Evolutionary conservation across 192 early-diverging fungal genomes (phyloP).

Genomic region (Allomyces arbusculus): DNA sequence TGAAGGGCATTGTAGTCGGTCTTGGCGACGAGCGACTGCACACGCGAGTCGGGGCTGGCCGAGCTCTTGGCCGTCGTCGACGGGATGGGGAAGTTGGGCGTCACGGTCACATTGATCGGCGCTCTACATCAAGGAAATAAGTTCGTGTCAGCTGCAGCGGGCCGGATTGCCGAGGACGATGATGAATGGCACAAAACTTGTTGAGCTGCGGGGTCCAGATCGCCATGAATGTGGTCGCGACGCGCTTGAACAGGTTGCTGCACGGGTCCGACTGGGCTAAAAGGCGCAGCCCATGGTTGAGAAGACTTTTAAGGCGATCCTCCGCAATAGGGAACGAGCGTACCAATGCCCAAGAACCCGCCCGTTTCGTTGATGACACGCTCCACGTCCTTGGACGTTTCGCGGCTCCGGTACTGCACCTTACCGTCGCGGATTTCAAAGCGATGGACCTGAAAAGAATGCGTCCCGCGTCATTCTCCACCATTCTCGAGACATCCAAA

Average conservation of each 20-base stretch:
- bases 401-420: conserved; percentile 1
- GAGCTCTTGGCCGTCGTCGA: neutral
- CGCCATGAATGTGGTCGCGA: conserved; percentile 11
- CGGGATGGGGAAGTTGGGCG: conserved; percentile 2
- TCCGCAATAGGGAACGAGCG: neutral
- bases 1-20: conserved; percentile 18
- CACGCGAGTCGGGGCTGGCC: neutral
- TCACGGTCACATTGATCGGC: conserved; percentile 7
- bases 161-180: no score
- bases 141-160: neutral
- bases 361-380: neutral
- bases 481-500: neutral
- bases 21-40: conserved; percentile 13
- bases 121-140: conserved; percentile 3
- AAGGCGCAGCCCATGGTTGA: conserved; percentile 7
- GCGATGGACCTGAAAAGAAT: no score
- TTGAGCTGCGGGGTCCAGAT: no score
- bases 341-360: neutral
- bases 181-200: no score
- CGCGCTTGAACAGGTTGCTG: conserved; percentile 16
- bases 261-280: conserved; percentile 16
- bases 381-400: neutral
- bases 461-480: neutral
- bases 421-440: neutral
- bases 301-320: neutral